A percentile compares a stretch with the other conserved stretches of the same genome.
These are phyloP conservation scores for Kitagawia praeruptora DNA, from an alignment of 129 eudicot genomes.

Conservation along the genomic window DNA sequence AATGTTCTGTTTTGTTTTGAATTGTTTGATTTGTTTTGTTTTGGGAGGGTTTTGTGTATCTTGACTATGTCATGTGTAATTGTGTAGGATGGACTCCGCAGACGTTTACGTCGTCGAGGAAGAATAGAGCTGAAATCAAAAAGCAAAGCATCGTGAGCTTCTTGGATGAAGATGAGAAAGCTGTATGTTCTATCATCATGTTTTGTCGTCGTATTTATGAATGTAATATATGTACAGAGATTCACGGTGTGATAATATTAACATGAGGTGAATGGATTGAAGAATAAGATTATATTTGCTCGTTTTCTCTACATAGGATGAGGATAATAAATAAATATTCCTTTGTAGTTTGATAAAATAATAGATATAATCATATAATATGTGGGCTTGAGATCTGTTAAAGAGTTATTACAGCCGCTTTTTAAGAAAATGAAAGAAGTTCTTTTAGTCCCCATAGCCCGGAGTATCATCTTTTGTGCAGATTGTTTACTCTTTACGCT, in stretches of 20 bases:
- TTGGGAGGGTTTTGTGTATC: constrained; percentile 10
- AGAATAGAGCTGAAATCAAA: constrained; percentile 76
- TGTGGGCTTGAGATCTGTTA: not conserved
- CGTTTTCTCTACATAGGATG: not conserved
- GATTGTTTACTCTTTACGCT: not conserved
- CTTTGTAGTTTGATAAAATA: not conserved
- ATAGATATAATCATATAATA: not conserved
- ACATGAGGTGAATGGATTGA: not conserved
- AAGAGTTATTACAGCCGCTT: not conserved
- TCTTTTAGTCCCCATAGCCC: not conserved
- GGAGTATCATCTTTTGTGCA: not conserved
- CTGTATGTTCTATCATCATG: constrained; percentile 33
- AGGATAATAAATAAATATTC: not conserved
- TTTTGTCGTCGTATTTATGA: not conserved
- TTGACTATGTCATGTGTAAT: not conserved
- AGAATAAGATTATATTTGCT: not conserved
- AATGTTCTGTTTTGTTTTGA: not conserved
- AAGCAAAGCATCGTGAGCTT: constrained; percentile 67
- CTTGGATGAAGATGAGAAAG: constrained; percentile 94
- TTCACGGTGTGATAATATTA: not conserved
- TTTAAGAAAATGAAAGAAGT: not conserved
- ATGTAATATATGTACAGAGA: not conserved
- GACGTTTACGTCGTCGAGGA: constrained; percentile 89
- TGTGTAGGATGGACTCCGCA: constrained; percentile 91
- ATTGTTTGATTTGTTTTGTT: constrained; percentile 1